phyloP scores from a whole-genome alignment of 331 rosid species.

The Ulmus americana region DNA sequence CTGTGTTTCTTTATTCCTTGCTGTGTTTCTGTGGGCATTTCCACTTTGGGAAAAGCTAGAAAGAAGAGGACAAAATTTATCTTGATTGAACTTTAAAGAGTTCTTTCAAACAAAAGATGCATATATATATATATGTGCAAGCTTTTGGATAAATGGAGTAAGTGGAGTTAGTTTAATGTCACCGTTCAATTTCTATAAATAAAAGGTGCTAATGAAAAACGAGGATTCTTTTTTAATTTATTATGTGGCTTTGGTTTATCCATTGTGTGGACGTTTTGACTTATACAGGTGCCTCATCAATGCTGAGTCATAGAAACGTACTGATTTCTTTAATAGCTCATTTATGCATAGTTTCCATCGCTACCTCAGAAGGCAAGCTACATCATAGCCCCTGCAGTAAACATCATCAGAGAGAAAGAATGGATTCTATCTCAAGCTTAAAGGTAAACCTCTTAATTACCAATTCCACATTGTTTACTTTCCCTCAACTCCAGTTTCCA shows the following conservation, averaged over 20 bases:
- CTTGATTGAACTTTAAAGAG: too few relatives aligned
- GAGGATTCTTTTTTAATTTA: not conserved
- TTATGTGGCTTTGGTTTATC: conserved; percentile 14
- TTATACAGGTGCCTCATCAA: not conserved
- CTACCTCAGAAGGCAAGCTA: too few relatives aligned
- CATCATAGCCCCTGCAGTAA: not conserved
- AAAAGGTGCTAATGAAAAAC: not conserved
- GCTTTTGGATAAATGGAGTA: too few relatives aligned
- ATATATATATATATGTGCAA: too few relatives aligned
- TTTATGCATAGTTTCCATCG: too few relatives aligned
- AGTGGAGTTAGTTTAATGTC: too few relatives aligned
- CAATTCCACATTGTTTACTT: not conserved
- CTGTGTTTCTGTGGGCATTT: too few relatives aligned
- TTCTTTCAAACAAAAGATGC: too few relatives aligned
- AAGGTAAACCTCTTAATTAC: conserved; percentile 38
- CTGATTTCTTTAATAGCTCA: not conserved
- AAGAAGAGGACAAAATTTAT: too few relatives aligned
- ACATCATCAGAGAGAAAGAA: conserved; percentile 15
- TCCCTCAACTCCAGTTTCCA: not conserved
- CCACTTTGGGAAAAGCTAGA: too few relatives aligned
- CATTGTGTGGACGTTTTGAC: conserved; percentile 15
- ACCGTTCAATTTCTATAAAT: not conserved
- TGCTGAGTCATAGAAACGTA: conserved; percentile 16
- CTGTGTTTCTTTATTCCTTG: too few relatives aligned
- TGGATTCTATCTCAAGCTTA: conserved; percentile 42